Base-by-base conservation (phyloP, 2,329 filamentous ascomycete genomes). In the Cladosporium sphaerospermum region DNA sequence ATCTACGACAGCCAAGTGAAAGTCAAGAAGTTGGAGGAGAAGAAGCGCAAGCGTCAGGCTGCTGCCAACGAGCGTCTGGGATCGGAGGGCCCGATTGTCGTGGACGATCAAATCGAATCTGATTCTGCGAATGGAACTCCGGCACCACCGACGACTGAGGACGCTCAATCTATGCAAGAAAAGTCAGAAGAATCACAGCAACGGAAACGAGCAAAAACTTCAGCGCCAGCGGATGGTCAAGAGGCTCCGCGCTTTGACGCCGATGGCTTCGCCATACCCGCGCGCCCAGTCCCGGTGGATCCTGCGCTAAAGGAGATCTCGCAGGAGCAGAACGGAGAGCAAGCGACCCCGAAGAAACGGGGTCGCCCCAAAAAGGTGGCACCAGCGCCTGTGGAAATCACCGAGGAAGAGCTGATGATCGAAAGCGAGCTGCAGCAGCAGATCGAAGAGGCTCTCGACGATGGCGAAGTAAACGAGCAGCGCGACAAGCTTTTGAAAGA, bases 1-100 rank as follows among this genome's bases (percentile, higher is more conserved):
- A 87, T 93, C 60, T 89, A 87, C 65, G 79, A 82, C 62, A 78
- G 85, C 63, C 75, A 80, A 18, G 74, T 71, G 78, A 69, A 77
- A 48, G 66, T 70, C 45, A 60, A 69, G 52, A 70, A 68, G 23
- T 58, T 62, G 39, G 60, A 61, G 19, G 65, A 62, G 19, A 63
- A 62, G 45, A 68, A 67, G 55, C 54, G 57, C 18, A 63, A 62
- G 53, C 63, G 64, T 23, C 54, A 62, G 37, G 48, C 40, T 31
- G 40, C 40, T 39, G 61, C 60, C 32, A 54, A 60, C 34, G 54
- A 55, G 45, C 49, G 54, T 4, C 48, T 51, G 28, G 40, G 48
- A 9, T 51, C 48, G 8, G 23, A 51, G 9, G 48, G 39, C 2
- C 48, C 48, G 10, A 48, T 54, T 14, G 44, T 52, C 3, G 59